Percentiles rank a stretch among this genome's conserved stretches.
phyloP scores from a whole-genome alignment of 192 early-diverging fungal species.

The Linnemannia hyalina region DNA sequence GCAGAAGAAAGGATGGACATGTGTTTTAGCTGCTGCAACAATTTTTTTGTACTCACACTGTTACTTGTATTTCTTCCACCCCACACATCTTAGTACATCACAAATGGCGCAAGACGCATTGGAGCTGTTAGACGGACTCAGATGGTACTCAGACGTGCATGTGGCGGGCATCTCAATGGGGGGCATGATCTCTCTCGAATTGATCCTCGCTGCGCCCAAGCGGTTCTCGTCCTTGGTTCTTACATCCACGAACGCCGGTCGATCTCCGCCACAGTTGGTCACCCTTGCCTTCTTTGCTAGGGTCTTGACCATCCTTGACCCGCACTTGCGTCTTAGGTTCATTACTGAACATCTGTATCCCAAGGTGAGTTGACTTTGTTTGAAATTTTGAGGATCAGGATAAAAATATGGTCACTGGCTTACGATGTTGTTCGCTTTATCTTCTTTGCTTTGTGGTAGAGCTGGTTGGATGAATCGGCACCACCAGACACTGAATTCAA shows the following conservation, averaged over 20 bases:
- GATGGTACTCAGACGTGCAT: conserved; percentile 76
- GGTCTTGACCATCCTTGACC: not conserved
- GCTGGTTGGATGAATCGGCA: not conserved
- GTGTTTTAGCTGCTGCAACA: not conserved
- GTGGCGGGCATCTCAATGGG: conserved; percentile 85
- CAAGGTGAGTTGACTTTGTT: not conserved
- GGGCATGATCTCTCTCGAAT: conserved; percentile 84
- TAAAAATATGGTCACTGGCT: not conserved
- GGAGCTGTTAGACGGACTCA: conserved; percentile 72
- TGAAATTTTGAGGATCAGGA: too few relatives aligned
- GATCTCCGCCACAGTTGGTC: conserved; percentile 16
- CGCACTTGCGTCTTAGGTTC: not conserved
- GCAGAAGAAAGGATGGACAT: not conserved
- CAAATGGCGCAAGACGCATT: conserved; percentile 80
- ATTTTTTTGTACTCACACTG: not conserved
- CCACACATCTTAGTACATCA: conserved; percentile 56
- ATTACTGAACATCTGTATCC: not conserved
- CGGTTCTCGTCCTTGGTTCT: conserved; percentile 65
- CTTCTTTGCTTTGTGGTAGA: not conserved
- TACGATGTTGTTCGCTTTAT: not conserved
- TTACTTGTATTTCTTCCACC: not conserved
- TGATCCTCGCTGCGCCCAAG: conserved; percentile 64
- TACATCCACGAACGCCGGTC: conserved; percentile 66
- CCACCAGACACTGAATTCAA: not conserved
- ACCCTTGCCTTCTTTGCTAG: conserved; percentile 3